Conservation (phyloP, 768 basidiomycete species). For the Tremella fuciformis region DNA sequence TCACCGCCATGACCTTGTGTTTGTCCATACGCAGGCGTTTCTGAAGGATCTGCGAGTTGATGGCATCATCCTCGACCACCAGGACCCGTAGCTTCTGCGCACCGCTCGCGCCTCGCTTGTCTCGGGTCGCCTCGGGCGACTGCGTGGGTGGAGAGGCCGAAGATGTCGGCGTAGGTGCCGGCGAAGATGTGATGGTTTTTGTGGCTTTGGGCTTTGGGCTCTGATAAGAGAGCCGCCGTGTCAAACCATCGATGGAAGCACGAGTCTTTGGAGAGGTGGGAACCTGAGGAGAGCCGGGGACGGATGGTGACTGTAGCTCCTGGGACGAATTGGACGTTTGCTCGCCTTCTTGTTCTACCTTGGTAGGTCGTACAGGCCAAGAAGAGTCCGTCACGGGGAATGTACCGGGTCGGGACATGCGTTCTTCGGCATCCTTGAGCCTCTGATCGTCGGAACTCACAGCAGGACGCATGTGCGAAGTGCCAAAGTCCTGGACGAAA, state of each 20-base stretch:
- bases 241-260: neutral
- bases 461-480: constrained; percentile 41
- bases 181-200: neutral
- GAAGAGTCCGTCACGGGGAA: constrained; percentile 48
- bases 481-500: constrained; percentile 52
- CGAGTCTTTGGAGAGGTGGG: neutral
- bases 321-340: neutral
- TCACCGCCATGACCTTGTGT: constrained; percentile 64
- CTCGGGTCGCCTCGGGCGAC: neutral
- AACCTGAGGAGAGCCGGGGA: neutral
- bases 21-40: constrained; percentile 68
- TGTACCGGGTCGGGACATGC: constrained; percentile 42
- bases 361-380: constrained; percentile 38
- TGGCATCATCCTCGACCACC: constrained; percentile 62
- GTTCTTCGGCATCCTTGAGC: constrained; percentile 34
- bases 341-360: constrained; percentile 30
- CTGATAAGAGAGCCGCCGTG: neutral
- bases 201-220: neutral
- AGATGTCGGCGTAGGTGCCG: neutral
- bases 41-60: constrained; percentile 68
- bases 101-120: constrained; percentile 11
- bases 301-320: neutral
- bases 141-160: neutral
- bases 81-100: constrained; percentile 19
- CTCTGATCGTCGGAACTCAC: constrained; percentile 32